Base-by-base conservation (phyloP, 768 basidiomycete species). In the Boletus rubescentipes region DNA sequence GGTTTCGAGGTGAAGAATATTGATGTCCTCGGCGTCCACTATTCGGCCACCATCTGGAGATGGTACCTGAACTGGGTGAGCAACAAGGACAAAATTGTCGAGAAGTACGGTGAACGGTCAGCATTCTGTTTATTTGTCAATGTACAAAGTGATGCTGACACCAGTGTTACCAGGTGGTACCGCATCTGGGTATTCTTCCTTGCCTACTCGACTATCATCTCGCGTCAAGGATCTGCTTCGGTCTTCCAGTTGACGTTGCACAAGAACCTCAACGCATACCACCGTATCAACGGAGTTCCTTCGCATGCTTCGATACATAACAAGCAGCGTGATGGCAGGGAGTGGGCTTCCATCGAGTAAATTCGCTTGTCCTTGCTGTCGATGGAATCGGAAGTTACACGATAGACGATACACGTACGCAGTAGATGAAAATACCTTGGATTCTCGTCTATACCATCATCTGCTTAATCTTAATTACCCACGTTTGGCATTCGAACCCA, bases 1-100 rank as follows among this genome's bases (percentile, higher is more conserved):
- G 95, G 96, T 56, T 98, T 98, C 61, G 97, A 99, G 70, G 86
- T 98, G 56, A 98, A 97, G 78, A 93, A 90, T 62, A 77, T 96
- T 50, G 97, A 99, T 57, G 96, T 98, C 35, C 85, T 98, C 32
- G 97, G 96, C 51, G 96, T 98, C 9, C 97, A 99, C 73, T 97
- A 98, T 74, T 91, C 89, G 16, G 93, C 94, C 0, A 96, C 93
- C 1, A 77, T 93, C 67, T 87, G 79, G 73, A 79, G 82, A 54
- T 98, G 96, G 96, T 98, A 98, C 81, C 84, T 91, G 69, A 98
- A 98, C 82, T 99, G 97, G 97, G 72, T 96, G 39, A 77, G 78
- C 54, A 98, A 99, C 81, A 88, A 89, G 77, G 93, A 94, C 41
- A 87, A 89, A 72, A 87, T 97, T 46, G 59, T 89, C 36, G 92